phyloP scores from a whole-genome alignment of 2,329 filamentous ascomycete genomes.

The Hypoxylon sp. region DNA sequence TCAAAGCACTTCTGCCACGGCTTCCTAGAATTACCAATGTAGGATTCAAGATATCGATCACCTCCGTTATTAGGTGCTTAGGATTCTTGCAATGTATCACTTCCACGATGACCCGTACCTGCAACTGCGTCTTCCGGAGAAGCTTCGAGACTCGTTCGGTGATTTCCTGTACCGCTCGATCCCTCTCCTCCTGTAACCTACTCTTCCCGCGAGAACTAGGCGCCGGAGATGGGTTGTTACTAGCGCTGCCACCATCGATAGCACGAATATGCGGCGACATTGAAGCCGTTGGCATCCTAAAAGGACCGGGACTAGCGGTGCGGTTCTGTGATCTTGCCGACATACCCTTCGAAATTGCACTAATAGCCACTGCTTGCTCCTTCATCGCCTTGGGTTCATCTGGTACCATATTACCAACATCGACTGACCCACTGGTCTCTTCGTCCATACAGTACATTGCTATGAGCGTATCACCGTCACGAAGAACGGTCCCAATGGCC shows the following conservation, averaged over 20 bases:
- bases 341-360: slow-evolving; percentile 66
- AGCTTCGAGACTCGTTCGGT: slow-evolving; percentile 88
- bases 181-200: slow-evolving; percentile 82
- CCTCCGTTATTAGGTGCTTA: slow-evolving; percentile 95
- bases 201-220: slow-evolving; percentile 66
- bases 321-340: slow-evolving; percentile 56
- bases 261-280: slow-evolving; percentile 57
- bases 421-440: slow-evolving; percentile 74
- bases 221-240: slow-evolving; percentile 62
- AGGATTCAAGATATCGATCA: slow-evolving; percentile 93
- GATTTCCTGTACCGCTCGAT: slow-evolving; percentile 85
- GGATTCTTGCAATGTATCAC: slow-evolving; percentile 99
- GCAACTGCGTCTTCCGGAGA: slow-evolving; percentile 89
- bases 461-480: slow-evolving; percentile 93
- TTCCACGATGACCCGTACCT: slow-evolving; percentile 94
- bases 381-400: slow-evolving; percentile 82
- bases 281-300: slow-evolving; percentile 48
- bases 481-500: slow-evolving; percentile 94
- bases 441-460: slow-evolving; percentile 96
- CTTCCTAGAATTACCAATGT: slow-evolving; percentile 95
- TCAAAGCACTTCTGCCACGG: slow-evolving; percentile 89
- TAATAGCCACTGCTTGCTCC: slow-evolving; percentile 81
- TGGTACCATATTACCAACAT: slow-evolving; percentile 70
- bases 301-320: slow-evolving; percentile 49
- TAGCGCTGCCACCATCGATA: slow-evolving; percentile 54